phyloP scores from a whole-genome alignment of 2,329 filamentous ascomycete genomes.

The Fusarium heterosporum region DNA sequence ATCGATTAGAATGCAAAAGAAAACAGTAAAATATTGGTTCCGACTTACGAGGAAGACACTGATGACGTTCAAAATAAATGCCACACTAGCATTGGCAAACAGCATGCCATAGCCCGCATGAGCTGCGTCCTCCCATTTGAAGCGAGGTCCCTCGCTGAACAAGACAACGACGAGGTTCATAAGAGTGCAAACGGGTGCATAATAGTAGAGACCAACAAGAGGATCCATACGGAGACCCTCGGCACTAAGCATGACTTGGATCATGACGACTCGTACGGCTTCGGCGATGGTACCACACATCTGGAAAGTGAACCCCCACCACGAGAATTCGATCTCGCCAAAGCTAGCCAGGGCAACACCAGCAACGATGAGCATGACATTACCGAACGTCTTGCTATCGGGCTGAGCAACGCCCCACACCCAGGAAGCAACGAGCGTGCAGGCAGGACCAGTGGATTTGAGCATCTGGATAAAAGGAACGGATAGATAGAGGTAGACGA shows the following conservation, averaged over 20 bases:
- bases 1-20: conserved; percentile 10
- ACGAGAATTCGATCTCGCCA: conserved; percentile 77
- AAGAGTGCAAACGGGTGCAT: conserved; percentile 83
- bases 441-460: conserved; percentile 75
- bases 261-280: conserved; percentile 85
- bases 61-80: conserved; percentile 84
- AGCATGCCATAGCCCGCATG: conserved; percentile 74
- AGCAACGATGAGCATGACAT: conserved; percentile 64
- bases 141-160: conserved; percentile 73
- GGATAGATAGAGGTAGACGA: conserved; percentile 75
- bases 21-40: background rate
- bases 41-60: conserved; percentile 84
- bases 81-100: conserved; percentile 79
- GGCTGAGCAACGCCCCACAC: conserved; percentile 64
- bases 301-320: conserved; percentile 76
- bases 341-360: conserved; percentile 65
- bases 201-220: conserved; percentile 89
- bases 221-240: conserved; percentile 88
- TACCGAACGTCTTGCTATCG: conserved; percentile 57
- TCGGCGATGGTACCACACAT: conserved; percentile 82
- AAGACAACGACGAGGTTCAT: conserved; percentile 81
- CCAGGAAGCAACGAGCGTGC: conserved; percentile 75
- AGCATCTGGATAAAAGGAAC: conserved; percentile 79
- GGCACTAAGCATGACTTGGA: conserved; percentile 81
- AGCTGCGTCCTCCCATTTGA: conserved; percentile 75